Evolutionary conservation across 2,329 filamentous ascomycete species (phyloP).

Genomic region (Fusarium sp.): DNA sequence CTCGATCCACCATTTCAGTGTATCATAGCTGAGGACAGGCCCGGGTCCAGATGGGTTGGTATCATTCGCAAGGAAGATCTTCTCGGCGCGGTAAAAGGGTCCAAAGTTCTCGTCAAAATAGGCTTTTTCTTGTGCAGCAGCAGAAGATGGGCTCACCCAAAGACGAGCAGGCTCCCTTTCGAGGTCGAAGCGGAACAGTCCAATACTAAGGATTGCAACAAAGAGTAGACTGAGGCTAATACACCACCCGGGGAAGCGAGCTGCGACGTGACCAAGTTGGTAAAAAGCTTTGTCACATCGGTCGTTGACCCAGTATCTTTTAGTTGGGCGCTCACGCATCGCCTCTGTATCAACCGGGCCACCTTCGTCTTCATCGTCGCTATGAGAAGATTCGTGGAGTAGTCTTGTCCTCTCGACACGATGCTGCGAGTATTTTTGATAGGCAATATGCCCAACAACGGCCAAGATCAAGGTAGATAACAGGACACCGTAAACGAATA

Average conservation of each 20-base stretch:
- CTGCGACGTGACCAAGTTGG: conserved; percentile 81
- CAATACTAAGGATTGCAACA: conserved; percentile 82
- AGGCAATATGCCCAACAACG: conserved; percentile 79
- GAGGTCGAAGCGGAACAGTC: conserved; percentile 89
- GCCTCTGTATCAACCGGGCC: conserved; percentile 78
- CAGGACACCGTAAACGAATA: conserved; percentile 84
- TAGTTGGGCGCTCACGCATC: conserved; percentile 81
- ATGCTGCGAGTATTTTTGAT: conserved; percentile 76
- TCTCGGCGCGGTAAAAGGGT: conserved; percentile 93
- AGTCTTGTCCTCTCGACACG: conserved; percentile 87
- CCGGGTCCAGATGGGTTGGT: conserved; percentile 71
- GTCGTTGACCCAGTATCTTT: conserved; percentile 85
- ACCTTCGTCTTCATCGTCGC: conserved; percentile 94
- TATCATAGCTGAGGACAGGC: conserved; percentile 89
- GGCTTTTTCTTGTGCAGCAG: conserved; percentile 89
- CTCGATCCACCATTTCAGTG: conserved; percentile 91
- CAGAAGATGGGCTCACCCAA: conserved; percentile 96
- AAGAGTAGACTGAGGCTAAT: conserved; percentile 80
- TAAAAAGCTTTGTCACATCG: conserved; percentile 84
- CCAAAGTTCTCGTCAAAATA: conserved; percentile 96
- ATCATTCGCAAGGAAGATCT: conserved; percentile 94
- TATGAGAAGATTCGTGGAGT: conserved; percentile 83
- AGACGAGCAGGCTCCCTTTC: conserved; percentile 90
- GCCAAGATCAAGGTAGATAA: conserved; percentile 74
- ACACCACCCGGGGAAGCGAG: conserved; percentile 85